A percentile compares a stretch with the other conserved stretches of the same genome.
phyloP scores from a whole-genome alignment of 192 early-diverging fungal genomes.

The Coemansia sp. region DNA sequence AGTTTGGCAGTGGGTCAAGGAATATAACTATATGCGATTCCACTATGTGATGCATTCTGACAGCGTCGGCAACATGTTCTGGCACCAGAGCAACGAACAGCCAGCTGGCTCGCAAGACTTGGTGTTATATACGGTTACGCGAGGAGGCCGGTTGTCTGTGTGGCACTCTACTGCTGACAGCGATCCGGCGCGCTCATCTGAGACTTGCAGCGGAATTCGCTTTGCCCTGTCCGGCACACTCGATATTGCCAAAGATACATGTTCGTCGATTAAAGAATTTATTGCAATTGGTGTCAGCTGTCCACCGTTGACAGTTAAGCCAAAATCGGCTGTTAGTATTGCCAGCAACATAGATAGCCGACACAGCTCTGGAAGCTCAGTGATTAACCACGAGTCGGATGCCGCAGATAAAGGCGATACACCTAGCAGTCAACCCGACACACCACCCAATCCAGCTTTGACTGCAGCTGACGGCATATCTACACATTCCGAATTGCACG shows the following conservation, averaged over 20 bases:
- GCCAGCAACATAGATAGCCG: not conserved
- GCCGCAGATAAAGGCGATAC: not conserved
- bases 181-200: not conserved
- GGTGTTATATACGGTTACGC: slow-evolving; percentile 25
- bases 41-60: slow-evolving; percentile 43
- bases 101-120: not conserved
- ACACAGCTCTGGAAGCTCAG: not conserved
- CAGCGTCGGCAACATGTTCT: slow-evolving; percentile 26
- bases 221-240: slow-evolving; percentile 15
- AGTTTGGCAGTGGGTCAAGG: slow-evolving; percentile 32
- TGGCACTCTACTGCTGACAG: slow-evolving; percentile 19
- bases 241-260: not conserved
- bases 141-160: slow-evolving; percentile 8
- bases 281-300: not conserved
- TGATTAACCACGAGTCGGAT: not conserved
- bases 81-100: slow-evolving; percentile 10
- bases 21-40: slow-evolving; percentile 20
- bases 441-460: not conserved
- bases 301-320: not conserved
- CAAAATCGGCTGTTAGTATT: not conserved
- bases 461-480: not conserved
- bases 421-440: not conserved
- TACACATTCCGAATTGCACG: not conserved
- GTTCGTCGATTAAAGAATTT: not conserved
- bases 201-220: slow-evolving; percentile 7